Conservation (phyloP, 2,329 filamentous ascomycete genomes). For the Thermomyces lanuginosus region DNA sequence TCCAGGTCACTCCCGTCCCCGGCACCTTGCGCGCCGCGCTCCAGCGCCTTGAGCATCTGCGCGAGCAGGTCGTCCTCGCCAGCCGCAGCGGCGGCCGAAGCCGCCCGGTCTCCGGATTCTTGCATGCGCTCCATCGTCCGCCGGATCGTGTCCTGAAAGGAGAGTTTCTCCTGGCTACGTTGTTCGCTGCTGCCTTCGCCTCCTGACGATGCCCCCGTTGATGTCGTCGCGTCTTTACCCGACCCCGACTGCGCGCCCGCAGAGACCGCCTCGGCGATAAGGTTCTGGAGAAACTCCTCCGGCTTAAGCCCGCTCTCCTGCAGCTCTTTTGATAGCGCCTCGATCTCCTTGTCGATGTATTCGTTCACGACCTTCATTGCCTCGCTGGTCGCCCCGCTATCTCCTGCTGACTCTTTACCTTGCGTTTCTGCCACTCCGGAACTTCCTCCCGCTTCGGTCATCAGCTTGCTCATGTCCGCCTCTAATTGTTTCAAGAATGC, state of each 20-base stretch:
- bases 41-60: slow-evolving; percentile 70
- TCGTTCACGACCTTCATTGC: slow-evolving; percentile 9
- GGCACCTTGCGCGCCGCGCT: slow-evolving; percentile 48
- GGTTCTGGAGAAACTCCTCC: slow-evolving; percentile 20
- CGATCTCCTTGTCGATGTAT: slow-evolving; percentile 17
- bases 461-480: slow-evolving; percentile 64
- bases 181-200: slow-evolving; percentile 8
- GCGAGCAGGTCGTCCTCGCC: slow-evolving; percentile 66
- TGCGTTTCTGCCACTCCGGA: slow-evolving; percentile 12
- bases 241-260: no score
- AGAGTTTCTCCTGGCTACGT: slow-evolving; percentile 36
- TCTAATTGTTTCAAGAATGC: slow-evolving; percentile 72
- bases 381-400: not conserved
- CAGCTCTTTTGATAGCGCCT: slow-evolving; percentile 21
- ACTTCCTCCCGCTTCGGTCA: slow-evolving; percentile 44
- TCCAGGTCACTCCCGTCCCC: slow-evolving; percentile 55
- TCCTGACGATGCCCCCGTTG: slow-evolving; percentile 11
- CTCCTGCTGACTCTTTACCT: not conserved
- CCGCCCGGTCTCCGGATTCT: slow-evolving; percentile 68
- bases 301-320: slow-evolving; percentile 19
- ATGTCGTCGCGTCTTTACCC: no score
- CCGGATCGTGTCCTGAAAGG: slow-evolving; percentile 83
- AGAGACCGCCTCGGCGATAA: slow-evolving; percentile 19
- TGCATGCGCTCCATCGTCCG: slow-evolving; percentile 96
- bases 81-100: slow-evolving; percentile 50